These are phyloP conservation scores for Lycium barbarum DNA, from an alignment of 257 asterid species.

Conservation along the genomic window DNA sequence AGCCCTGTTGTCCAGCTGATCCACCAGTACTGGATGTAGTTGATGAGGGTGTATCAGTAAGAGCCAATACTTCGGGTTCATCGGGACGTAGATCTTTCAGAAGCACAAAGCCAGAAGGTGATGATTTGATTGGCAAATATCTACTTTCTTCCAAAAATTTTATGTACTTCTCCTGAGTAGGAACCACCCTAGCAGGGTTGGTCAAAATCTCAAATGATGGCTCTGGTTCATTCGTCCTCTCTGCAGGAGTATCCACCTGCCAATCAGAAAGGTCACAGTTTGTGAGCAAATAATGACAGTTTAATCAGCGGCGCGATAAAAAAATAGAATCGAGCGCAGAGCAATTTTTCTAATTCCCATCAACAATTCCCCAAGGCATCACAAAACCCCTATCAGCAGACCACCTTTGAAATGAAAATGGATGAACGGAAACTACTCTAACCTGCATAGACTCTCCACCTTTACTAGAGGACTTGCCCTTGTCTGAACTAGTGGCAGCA, in stretches of 20 bases:
- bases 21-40: conserved; percentile 52
- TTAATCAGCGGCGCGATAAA: neutral
- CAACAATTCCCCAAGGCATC: neutral
- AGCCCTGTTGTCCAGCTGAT: conserved; percentile 60
- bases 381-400: neutral
- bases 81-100: conserved; percentile 77
- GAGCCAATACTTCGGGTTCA: conserved; percentile 78
- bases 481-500: conserved; percentile 49
- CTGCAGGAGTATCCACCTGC: conserved; percentile 67
- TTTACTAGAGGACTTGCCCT: conserved; percentile 70
- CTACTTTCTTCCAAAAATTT: conserved; percentile 79
- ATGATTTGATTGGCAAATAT: conserved; percentile 82
- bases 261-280: conserved; percentile 25
- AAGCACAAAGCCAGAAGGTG: conserved; percentile 90
- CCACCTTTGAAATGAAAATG: conserved; percentile 14
- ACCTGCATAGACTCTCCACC: conserved; percentile 93
- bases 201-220: conserved; percentile 74
- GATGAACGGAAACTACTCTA: neutral
- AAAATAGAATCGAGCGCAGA: neutral
- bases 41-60: conserved; percentile 78
- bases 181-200: conserved; percentile 94
- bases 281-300: neutral
- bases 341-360: neutral
- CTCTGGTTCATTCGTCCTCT: conserved; percentile 82
- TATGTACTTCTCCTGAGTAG: conserved; percentile 81